These are phyloP conservation scores for Penicillium taxi DNA, from an alignment of 495 filamentous ascomycete genomes.

Conservation along the genomic window DNA sequence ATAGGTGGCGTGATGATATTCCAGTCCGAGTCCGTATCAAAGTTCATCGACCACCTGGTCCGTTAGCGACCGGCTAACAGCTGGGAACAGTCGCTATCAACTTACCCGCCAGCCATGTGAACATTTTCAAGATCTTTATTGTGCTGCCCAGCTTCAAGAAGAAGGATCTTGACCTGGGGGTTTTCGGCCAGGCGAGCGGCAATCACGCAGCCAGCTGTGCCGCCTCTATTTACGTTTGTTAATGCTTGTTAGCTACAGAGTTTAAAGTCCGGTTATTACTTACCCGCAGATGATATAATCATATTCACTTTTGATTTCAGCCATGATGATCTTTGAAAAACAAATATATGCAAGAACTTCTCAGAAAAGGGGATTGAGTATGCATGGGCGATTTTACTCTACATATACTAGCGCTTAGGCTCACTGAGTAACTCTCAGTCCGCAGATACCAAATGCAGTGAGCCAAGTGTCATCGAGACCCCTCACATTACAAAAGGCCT, in stretches of 20 bases:
- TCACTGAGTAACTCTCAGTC: no score
- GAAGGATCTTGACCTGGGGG: conserved; percentile 41
- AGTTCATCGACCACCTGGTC: conserved; percentile 33
- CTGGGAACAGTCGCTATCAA: no score
- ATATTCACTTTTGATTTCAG: conserved; percentile 11
- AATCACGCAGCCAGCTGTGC: conserved; percentile 52
- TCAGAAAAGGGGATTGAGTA: no score
- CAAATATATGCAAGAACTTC: no score
- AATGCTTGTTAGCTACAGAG: background rate
- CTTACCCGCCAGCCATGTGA: conserved; percentile 40
- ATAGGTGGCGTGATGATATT: conserved; percentile 50
- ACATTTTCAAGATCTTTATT: conserved; percentile 39
- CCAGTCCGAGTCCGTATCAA: conserved; percentile 48
- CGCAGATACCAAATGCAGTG: no score
- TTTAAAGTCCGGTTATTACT: background rate
- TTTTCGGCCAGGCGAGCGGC: conserved; percentile 56
- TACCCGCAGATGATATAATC: conserved; percentile 35
- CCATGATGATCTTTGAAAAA: conserved; percentile 9
- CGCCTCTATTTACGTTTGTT: conserved; percentile 34
- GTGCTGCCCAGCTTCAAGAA: conserved; percentile 49
- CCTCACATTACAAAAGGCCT: no score
- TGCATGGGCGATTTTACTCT: no score
- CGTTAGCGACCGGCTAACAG: no score
- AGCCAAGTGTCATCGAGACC: no score
- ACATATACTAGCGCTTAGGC: no score